Evolutionary conservation across 2,329 filamentous ascomycete species (phyloP).

Genomic region (Aulographum hederae): DNA sequence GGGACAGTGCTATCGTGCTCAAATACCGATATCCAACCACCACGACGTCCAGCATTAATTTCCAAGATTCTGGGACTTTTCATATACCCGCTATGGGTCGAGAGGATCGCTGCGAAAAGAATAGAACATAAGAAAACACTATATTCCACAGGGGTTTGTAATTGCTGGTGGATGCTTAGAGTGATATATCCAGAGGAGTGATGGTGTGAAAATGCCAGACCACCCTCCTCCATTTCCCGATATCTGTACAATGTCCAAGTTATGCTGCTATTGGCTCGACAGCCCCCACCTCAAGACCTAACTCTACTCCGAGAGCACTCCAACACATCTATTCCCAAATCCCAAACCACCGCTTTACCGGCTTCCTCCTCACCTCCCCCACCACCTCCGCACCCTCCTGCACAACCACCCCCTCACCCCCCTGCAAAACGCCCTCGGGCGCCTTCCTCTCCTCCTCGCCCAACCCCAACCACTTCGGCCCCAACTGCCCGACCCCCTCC

Average conservation of each 20-base stretch:
- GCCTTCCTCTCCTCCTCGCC: slow-evolving; percentile 7
- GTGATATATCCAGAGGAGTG: background rate
- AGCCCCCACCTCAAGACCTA: no score
- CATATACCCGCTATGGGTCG: no score
- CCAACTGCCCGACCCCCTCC: slow-evolving; percentile 35
- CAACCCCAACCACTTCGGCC: slow-evolving; percentile 28
- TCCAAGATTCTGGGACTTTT: no score
- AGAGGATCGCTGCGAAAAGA: no score
- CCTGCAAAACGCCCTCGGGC: slow-evolving; percentile 9
- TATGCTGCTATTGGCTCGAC: background rate
- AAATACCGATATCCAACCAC: no score
- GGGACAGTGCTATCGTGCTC: no score
- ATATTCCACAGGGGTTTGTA: background rate
- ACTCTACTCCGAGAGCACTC: no score
- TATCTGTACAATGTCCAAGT: background rate
- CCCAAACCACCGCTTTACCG: slow-evolving; percentile 66
- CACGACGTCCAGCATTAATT: no score
- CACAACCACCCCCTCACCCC: slow-evolving; percentile 17
- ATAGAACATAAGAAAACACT: no score
- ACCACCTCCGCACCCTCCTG: slow-evolving; percentile 18
- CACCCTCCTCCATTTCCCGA: background rate
- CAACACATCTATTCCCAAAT: slow-evolving; percentile 58
- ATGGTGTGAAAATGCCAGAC: background rate
- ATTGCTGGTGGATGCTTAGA: background rate
- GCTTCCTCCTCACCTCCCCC: slow-evolving; percentile 28